Base-by-base conservation (phyloP, 1,284 basidiomycete species). In the Ceratobasidium sp. region DNA sequence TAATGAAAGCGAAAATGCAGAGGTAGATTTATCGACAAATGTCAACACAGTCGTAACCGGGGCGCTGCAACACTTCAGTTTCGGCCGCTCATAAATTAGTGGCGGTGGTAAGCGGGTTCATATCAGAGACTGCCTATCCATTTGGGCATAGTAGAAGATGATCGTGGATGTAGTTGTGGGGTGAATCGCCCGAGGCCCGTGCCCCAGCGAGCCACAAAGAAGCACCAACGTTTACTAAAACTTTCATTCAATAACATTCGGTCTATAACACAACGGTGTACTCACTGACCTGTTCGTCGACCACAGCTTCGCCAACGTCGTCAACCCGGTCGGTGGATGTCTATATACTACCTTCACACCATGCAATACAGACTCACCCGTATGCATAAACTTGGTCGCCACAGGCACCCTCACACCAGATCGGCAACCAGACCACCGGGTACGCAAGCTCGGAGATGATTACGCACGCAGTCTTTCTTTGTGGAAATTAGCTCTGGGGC, bases 11-110 rank as follows among this genome's bases (percentile, higher is more conserved):
- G 6, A 81, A 66, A 37, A 86, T 84, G 76, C 83, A 79, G 76
- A 85, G 80, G 80, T 85, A 86, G 74, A 86, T 81, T 22, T 81
- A 74, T 29, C 85, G 41, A 85, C 84, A 29, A 86, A 82, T 2
- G 84, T 83, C 58, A 85, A 82, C 0, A 85, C 86, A 13, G 81
- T 79, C 0, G 84, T 83, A 16, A 85, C 84, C 7, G 85, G 82
- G 48, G 82, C 80, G 41, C 73, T 74, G 29, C 56, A 43, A 13
- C 31, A 1, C 19, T 7, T 9, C n/a, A n/a, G n/a, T n/a, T n/a
- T n/a, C n/a, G n/a, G n/a, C n/a, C n/a, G n/a, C n/a, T n/a, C n/a
- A n/a, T n/a, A n/a, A n/a, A n/a, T n/a, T n/a, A n/a, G 19, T 3
- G 1, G 76, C 49, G 1, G 61, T 43, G 31, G 75, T 74, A 1